Evolutionary conservation across 768 basidiomycete genomes (phyloP).

Genomic region (Grammothele lineata): DNA sequence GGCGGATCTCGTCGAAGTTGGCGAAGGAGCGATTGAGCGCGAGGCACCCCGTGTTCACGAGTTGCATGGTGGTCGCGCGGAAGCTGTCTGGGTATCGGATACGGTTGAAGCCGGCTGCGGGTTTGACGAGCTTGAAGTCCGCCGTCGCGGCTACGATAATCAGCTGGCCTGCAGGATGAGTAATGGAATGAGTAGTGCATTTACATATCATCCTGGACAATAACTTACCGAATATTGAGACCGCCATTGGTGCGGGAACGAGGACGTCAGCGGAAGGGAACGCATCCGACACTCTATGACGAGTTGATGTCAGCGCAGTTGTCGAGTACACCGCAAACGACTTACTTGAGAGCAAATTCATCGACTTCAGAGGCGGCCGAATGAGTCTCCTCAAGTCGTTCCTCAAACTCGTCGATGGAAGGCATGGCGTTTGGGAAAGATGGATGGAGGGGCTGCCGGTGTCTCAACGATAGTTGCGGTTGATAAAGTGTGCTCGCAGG

Average conservation of each 20-base stretch:
- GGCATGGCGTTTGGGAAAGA: too few relatives aligned
- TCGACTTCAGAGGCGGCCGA: too few relatives aligned
- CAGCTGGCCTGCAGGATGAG: not conserved
- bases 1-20: conserved; percentile 7
- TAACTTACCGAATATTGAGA: not conserved
- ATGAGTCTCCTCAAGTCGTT: too few relatives aligned
- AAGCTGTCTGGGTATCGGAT: conserved; percentile 4
- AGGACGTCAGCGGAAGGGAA: conserved; percentile 2
- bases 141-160: not conserved
- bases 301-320: too few relatives aligned
- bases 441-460: too few relatives aligned
- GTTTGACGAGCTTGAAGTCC: conserved; percentile 1
- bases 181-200: not conserved
- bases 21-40: conserved; percentile 1
- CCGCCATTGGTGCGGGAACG: conserved; percentile 4
- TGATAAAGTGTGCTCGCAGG: too few relatives aligned
- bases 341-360: too few relatives aligned
- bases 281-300: too few relatives aligned
- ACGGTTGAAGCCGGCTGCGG: not conserved
- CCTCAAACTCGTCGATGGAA: too few relatives aligned
- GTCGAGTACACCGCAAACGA: too few relatives aligned
- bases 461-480: too few relatives aligned
- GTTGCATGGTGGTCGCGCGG: conserved; percentile 4
- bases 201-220: not conserved
- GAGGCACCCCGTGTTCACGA: conserved; percentile 3